Evolutionary conservation across 306 rosid species (phyloP).

Genomic region (Luffa aegyptiaca): DNA sequence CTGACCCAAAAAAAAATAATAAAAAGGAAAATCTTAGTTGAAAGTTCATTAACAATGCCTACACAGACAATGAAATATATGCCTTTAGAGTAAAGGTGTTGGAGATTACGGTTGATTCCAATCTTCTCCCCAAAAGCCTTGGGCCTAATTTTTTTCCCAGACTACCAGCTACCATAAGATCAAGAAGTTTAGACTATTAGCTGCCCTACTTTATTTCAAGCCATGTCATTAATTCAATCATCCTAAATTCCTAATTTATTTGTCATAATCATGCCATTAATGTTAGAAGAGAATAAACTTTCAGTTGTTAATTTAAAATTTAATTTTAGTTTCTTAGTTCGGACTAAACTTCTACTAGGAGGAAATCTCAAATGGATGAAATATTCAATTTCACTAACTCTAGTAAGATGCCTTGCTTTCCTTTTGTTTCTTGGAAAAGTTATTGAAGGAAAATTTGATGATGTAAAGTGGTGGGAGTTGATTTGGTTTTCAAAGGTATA

Average conservation of each 20-base stretch:
- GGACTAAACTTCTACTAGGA: neutral
- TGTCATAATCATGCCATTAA: neutral
- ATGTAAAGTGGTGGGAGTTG: neutral
- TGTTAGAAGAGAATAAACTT: neutral
- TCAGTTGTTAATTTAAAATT: neutral
- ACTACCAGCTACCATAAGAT: slow-evolving; percentile 49
- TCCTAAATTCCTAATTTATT: neutral
- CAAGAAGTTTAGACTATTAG: slow-evolving; percentile 4
- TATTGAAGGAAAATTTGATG: neutral
- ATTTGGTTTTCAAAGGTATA: neutral
- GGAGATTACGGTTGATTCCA: slow-evolving; percentile 57
- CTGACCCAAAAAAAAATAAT: slow-evolving; percentile 28
- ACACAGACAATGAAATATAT: neutral
- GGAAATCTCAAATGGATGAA: neutral
- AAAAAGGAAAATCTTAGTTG: neutral
- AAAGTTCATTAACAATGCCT: neutral
- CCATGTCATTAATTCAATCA: neutral
- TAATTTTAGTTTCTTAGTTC: neutral
- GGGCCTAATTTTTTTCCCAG: slow-evolving; percentile 85
- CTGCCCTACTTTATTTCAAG: neutral
- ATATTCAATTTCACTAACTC: neutral
- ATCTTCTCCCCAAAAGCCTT: slow-evolving; percentile 65
- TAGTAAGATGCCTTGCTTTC: neutral
- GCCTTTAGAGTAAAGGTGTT: neutral
- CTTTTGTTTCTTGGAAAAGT: neutral